These are phyloP conservation scores for Vanrija sp. DNA, from an alignment of 1,284 basidiomycete genomes.

Conservation along the genomic window DNA sequence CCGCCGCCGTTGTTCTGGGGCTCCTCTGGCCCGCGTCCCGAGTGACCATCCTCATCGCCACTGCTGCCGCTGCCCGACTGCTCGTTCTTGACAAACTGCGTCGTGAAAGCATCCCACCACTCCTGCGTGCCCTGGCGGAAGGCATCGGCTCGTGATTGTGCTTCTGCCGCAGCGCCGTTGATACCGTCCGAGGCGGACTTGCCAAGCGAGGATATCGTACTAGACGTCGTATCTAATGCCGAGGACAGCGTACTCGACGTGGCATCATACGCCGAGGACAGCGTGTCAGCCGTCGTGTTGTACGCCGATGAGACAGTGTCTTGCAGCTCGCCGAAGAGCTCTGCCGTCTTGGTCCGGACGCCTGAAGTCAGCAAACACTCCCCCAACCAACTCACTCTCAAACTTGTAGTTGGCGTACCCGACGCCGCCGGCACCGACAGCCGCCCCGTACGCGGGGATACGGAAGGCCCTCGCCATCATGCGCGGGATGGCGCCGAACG, in stretches of 20 bases:
- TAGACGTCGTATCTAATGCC: conserved; percentile 23
- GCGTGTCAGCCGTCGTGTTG: conserved; percentile 28
- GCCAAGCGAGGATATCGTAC: conserved; percentile 18
- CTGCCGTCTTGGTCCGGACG: conserved; percentile 42
- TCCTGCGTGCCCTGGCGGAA: conserved; percentile 32
- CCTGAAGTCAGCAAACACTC: conserved; percentile 19
- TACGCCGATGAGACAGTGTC: conserved; percentile 39
- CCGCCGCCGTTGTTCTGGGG: conserved; percentile 24
- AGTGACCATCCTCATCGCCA: conserved; percentile 3
- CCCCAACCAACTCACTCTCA: conserved; percentile 61
- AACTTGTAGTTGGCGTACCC: conserved; percentile 92
- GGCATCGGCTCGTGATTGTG: conserved; percentile 27
- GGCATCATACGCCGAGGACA: conserved; percentile 37
- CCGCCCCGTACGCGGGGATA: conserved; percentile 76
- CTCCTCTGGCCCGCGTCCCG: conserved; percentile 28
- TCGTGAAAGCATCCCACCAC: conserved; percentile 41
- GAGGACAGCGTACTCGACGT: conserved; percentile 30
- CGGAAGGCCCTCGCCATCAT: conserved; percentile 78
- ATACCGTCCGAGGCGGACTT: conserved; percentile 10
- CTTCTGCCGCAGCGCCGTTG: conserved; percentile 17
- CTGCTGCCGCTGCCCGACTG: not conserved
- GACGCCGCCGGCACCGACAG: conserved; percentile 80
- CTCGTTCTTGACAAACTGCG: conserved; percentile 19
- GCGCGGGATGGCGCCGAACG: conserved; percentile 75
- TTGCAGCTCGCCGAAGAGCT: conserved; percentile 33